Conservation (phyloP, 176 grass and related monocot genomes). For the Oryza australiensis region DNA sequence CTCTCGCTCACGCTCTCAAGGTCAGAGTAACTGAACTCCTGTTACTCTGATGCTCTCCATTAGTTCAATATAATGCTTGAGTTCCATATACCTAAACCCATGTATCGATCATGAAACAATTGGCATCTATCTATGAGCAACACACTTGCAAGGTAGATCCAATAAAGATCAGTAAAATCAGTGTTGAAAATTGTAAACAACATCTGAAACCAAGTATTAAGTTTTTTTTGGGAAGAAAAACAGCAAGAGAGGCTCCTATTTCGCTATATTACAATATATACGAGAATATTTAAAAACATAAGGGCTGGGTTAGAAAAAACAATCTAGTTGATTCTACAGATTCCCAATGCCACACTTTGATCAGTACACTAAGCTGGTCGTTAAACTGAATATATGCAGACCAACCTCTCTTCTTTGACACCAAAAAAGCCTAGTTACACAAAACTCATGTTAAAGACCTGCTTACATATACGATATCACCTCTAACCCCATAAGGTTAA, state of each 20-base stretch:
- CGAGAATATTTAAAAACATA: neutral
- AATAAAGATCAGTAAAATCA: neutral
- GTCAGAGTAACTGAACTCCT: too few relatives aligned
- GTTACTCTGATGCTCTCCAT: too few relatives aligned
- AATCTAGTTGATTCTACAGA: neutral
- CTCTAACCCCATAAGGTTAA: neutral
- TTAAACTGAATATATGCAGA: too few relatives aligned
- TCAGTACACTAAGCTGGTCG: too few relatives aligned
- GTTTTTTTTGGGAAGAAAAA: neutral
- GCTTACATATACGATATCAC: neutral
- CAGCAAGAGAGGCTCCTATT: neutral
- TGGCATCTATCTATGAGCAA: neutral
- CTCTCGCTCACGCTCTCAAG: too few relatives aligned
- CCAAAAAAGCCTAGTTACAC: too few relatives aligned
- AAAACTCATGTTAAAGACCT: neutral
- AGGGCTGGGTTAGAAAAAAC: too few relatives aligned
- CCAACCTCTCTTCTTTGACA: too few relatives aligned
- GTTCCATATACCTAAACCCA: neutral
- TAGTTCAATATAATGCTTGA: neutral
- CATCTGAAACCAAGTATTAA: neutral
- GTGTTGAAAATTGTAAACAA: neutral
- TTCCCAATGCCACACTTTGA: neutral
- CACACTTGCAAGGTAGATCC: neutral
- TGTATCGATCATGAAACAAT: neutral
- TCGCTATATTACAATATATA: too few relatives aligned